phyloP scores from a whole-genome alignment of 176 grass and related monocot genomes.

The barley (Hordeum vulgare) region MorexV3_pseudomolecules_assembly NC_058519.1:613234809-613235308 shows the following conservation, averaged over 20 bases:
- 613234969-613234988: too few relatives aligned
- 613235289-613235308: too few relatives aligned
- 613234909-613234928: not conserved
- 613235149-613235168: conserved; percentile 13
- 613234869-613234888: not conserved
- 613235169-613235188: not conserved
- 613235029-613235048: not conserved
- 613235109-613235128: not conserved
- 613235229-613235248: not conserved
- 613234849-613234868: not conserved
- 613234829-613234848: too few relatives aligned
- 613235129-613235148: not conserved
- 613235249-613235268: not conserved
- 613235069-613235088: not conserved
- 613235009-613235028: not conserved
- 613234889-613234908: not conserved
- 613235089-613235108: not conserved
- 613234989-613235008: not conserved
- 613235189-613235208: too few relatives aligned
- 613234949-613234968: not conserved
- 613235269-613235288: not conserved
- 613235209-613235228: not conserved
- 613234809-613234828: too few relatives aligned
- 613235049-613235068: not conserved
- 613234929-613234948: not conserved